These are phyloP conservation scores for Mortierella sp. DNA, from an alignment of 371 early-diverging fungal genomes.

Conservation along the genomic window DNA sequence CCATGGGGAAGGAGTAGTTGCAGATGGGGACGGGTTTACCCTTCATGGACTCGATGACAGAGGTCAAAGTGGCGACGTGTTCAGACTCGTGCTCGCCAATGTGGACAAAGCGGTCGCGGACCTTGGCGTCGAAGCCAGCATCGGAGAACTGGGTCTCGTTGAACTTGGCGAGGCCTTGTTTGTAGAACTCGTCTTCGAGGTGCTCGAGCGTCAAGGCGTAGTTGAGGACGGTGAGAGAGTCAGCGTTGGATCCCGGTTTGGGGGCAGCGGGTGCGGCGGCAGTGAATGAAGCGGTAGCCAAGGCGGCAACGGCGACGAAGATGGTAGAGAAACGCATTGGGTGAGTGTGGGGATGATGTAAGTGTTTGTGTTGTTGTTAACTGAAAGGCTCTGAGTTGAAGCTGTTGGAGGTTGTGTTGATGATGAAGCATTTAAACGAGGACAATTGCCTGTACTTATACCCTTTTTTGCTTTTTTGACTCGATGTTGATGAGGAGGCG, in stretches of 20 bases:
- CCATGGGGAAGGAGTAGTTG: slow-evolving; percentile 60
- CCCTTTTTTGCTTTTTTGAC: not conserved
- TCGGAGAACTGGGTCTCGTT: slow-evolving; percentile 34
- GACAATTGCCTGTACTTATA: not conserved
- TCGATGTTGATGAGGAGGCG: no score
- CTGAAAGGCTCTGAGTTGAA: not conserved
- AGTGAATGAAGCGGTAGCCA: slow-evolving; percentile 4
- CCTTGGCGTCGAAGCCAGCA: slow-evolving; percentile 52
- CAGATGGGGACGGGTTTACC: slow-evolving; percentile 57
- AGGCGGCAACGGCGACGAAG: slow-evolving; percentile 8
- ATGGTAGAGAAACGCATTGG: slow-evolving; percentile 32
- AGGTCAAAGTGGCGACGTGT: slow-evolving; percentile 56
- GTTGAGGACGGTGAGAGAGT: slow-evolving; percentile 20
- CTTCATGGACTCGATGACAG: slow-evolving; percentile 37
- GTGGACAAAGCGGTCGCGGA: slow-evolving; percentile 46
- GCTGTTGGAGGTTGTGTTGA: not conserved
- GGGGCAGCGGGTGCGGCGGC: not conserved
- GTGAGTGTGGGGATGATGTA: not conserved
- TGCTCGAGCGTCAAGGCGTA: slow-evolving; percentile 39
- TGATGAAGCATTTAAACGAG: not conserved
- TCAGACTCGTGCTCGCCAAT: slow-evolving; percentile 57
- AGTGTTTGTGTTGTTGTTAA: not conserved
- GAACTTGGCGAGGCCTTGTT: slow-evolving; percentile 57
- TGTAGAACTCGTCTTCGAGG: slow-evolving; percentile 44
- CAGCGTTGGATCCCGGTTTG: not conserved